A percentile compares a stretch with the other conserved stretches of the same genome.
These are phyloP conservation scores for Eucalyptus decipiens DNA, from an alignment of 345 rosid species.

Conservation along the genomic window DNA sequence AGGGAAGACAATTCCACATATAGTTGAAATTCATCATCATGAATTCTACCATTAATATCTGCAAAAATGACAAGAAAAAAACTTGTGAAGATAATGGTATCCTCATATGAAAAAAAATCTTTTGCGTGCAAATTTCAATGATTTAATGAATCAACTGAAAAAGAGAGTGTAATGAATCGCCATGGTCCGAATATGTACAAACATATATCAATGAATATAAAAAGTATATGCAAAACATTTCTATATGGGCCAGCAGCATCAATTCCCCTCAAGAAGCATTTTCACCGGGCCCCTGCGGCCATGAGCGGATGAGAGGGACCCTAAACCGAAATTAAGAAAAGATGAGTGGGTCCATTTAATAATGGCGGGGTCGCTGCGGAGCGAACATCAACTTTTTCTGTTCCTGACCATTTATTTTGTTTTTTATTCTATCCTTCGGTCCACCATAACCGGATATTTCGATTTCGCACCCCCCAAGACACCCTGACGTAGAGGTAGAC, in stretches of 20 bases:
- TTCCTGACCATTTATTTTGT: background rate
- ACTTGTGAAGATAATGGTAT: background rate
- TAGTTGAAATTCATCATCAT: background rate
- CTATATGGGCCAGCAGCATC: background rate
- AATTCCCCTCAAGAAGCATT: background rate
- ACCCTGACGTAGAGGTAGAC: background rate
- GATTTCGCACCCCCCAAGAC: background rate
- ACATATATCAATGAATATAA: background rate
- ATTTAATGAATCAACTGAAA: fast-evolving
- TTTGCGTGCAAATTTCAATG: fast-evolving
- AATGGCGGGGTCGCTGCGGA: background rate
- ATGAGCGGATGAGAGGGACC: background rate
- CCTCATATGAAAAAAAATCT: background rate
- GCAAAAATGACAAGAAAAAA: background rate
- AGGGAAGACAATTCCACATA: fast-evolving
- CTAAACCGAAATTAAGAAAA: background rate
- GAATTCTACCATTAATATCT: fast-evolving
- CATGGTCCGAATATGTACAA: background rate
- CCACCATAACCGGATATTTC: background rate
- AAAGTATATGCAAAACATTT: background rate
- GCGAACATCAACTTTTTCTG: background rate
- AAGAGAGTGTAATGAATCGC: fast-evolving
- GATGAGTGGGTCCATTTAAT: background rate
- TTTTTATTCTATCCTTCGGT: background rate
- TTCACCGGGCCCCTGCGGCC: background rate